Evolutionary conservation across 2,329 filamentous ascomycete species (phyloP).

Genomic region (Arthrocladium fulminans): DNA sequence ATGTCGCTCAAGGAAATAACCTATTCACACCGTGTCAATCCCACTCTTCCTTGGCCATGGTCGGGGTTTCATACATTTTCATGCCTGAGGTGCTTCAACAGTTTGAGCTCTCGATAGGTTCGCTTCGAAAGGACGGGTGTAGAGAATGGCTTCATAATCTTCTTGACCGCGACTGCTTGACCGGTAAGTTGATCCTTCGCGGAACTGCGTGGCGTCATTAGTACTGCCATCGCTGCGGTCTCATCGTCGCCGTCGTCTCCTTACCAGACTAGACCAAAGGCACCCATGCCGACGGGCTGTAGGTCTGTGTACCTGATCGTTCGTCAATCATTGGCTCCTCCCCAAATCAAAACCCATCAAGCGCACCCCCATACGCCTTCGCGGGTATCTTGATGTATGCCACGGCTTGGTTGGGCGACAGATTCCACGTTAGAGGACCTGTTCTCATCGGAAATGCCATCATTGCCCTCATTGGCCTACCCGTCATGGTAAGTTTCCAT

Average conservation of each 20-base stretch:
- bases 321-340: conserved; percentile 21
- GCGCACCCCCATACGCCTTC: conserved; percentile 58
- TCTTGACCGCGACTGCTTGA: conserved; percentile 97
- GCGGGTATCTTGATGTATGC: conserved; percentile 52
- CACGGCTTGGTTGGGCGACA: conserved; percentile 57
- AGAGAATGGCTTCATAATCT: conserved; percentile 99
- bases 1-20: conserved; percentile 98
- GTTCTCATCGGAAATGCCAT: conserved; percentile 58
- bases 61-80: conserved; percentile 62
- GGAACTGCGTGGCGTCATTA: conserved; percentile 54
- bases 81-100: conserved; percentile 91
- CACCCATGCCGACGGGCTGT: conserved; percentile 97
- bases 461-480: conserved; percentile 58
- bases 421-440: conserved; percentile 56
- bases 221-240: neutral
- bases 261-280: conserved; percentile 96
- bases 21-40: conserved; percentile 38
- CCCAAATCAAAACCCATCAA: too few relatives aligned
- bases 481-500: conserved; percentile 23
- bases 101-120: conserved; percentile 94
- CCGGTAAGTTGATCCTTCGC: conserved; percentile 95
- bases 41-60: conserved; percentile 5
- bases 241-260: conserved; percentile 27
- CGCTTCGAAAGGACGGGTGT: conserved; percentile 97
- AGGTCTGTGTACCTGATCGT: conserved; percentile 79